Base-by-base conservation (phyloP, 768 basidiomycete genomes). In the Psilocybe subaeruginosa region DNA sequence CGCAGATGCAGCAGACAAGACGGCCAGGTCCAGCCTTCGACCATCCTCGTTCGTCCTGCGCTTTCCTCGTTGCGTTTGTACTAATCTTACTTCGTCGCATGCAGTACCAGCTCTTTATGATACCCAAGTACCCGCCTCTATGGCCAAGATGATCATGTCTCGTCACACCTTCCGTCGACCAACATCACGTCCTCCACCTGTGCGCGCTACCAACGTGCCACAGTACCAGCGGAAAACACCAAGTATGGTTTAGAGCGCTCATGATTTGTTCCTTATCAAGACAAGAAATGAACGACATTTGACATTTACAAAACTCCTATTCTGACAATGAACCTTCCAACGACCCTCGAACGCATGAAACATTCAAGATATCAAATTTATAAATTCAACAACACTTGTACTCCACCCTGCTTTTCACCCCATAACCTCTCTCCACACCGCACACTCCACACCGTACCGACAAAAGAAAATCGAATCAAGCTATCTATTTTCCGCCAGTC, bases 141-240 rank as follows among this genome's bases (percentile, higher is more conserved):
- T 77, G 76, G 76, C 76, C 9, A 77, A 77, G 58, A 74, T 77
- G 67, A 77, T 77, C 66, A 77, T 77, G 76, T 75, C 74, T 35
- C 66, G 74, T 63, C 76, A 77, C 68, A 74, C 73, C 4, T 74
- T 74, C 71, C 71, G 73, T 47, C 66, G 72, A 23, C 70, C 73
- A 29, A 33, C 68, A 4, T 69, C 70, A 31, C 69, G 73, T 31
- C 73, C 73, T 41, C 71, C 73, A 58, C 72, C 73, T 53, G 73
- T 68, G 49, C 68, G 73, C 49, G 62, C 58, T 27, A 58, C 69
- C 48, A 70, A 64, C 51, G 63, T 64, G 29, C 66, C 68, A 39
- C 71, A 72, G 57, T 72, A 70, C 47, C 69, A 69, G 56, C 58
- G 66, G 48, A 65, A 64, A 31, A 23, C 64, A 41, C 68, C 70